Base-by-base conservation (phyloP, 2,329 filamentous ascomycete genomes). In the Pestalotiopsis fici region DNA sequence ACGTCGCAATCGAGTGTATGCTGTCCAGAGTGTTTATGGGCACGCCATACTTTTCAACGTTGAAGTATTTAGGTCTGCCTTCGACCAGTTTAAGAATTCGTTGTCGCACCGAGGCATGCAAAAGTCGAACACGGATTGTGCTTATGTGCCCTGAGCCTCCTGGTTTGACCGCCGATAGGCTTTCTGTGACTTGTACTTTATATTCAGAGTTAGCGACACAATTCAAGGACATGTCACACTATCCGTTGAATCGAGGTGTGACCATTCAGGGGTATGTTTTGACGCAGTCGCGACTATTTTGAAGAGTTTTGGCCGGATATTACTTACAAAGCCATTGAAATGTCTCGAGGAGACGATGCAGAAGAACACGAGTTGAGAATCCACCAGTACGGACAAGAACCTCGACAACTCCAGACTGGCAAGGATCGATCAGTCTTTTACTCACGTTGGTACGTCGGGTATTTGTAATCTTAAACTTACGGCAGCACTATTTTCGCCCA, bases 1-100 rank as follows among this genome's bases (percentile, higher is more conserved):
- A 92, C 0, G 87, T 89, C 7, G 83, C 81, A 68, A 92, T 89
- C 0, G 90, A 91, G 4, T 83, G 87, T 43, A 91, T 87, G 55
- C 83, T 87, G 73, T 92, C 90, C 0, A 92, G 81, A 43, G 88
- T 86, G 69, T 90, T 92, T 72, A 91, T 85, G 0, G 90, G 90
- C 1, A 90, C 81, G 1, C 90, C 90, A 73, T 83, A 86, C 61
- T 85, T 81, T 23, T 85, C 79, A 1, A 88, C 76, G 62, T 89
- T 82, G 74, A 88, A 92, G 76, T 92, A 92, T 3, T 83, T 83
- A 0, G 88, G 87, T 13, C 83, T 79, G 25, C 82, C 77, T 3
- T 82, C 75, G 6, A 83, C 83, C 3, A 93, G 81, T 35, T 83
- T 86, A 72, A 90, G 79, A 66, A 92, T 91, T 13, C 88, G 85